These are phyloP conservation scores for Cucumis hystrix DNA, from an alignment of 306 rosid genomes.

Conservation along the genomic window DNA sequence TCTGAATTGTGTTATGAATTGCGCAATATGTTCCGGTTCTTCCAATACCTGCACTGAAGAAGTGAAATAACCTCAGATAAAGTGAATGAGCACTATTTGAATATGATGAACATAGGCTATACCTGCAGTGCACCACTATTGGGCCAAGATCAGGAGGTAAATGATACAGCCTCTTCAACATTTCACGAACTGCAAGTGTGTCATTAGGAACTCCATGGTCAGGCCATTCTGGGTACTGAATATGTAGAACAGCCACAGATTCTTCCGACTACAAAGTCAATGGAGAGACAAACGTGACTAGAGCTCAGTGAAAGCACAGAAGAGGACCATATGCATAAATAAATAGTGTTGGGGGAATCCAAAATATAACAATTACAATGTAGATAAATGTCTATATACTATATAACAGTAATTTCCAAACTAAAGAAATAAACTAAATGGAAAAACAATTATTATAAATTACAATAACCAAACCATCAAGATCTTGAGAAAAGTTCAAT, in stretches of 20 bases:
- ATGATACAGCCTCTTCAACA: conserved; percentile 48
- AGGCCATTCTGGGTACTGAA: conserved; percentile 93
- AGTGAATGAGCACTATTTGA: not conserved
- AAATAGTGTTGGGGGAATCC: too few relatives aligned
- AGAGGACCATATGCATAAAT: not conserved
- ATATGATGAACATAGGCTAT: conserved; percentile 17
- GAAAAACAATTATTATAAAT: too few relatives aligned
- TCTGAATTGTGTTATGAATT: conserved; percentile 80
- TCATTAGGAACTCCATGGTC: conserved; percentile 88
- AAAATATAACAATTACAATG: too few relatives aligned
- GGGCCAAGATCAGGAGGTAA: conserved; percentile 67
- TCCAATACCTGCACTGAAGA: conserved; percentile 96
- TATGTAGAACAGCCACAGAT: conserved; percentile 59
- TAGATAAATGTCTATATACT: too few relatives aligned
- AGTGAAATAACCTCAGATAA: conserved; percentile 29
- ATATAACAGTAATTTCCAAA: too few relatives aligned
- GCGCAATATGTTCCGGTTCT: conserved; percentile 92
- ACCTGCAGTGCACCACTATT: conserved; percentile 93
- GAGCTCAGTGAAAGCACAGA: conserved; percentile 12
- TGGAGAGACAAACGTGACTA: conserved; percentile 6
- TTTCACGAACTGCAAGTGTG: conserved; percentile 59
- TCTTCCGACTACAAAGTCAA: conserved; percentile 49
- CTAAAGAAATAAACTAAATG: too few relatives aligned
- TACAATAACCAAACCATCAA: too few relatives aligned
- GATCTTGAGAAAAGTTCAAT: too few relatives aligned